These are phyloP conservation scores for Fusarium globosum DNA, from an alignment of 2,329 filamentous ascomycete species.

Conservation along the genomic window DNA sequence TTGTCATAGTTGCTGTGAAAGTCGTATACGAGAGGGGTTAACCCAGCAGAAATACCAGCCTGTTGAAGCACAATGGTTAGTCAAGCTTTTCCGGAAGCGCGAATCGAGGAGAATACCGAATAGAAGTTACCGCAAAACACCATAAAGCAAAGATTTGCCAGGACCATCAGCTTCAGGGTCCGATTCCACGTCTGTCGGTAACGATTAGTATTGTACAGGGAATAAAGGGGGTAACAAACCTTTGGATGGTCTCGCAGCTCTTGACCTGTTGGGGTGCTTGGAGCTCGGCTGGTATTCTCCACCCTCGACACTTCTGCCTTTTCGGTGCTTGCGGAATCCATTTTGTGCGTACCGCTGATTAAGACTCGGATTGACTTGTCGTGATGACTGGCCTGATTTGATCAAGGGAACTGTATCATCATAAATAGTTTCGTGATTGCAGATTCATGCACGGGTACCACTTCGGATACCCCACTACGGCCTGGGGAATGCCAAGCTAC, in stretches of 20 bases:
- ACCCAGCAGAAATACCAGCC: not conserved
- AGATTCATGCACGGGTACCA: not conserved
- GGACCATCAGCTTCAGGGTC: not conserved
- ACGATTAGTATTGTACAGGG: not conserved
- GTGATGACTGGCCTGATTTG: too few species aligned
- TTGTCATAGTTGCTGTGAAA: not conserved
- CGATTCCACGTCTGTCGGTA: not conserved
- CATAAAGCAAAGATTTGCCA: not conserved
- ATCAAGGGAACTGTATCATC: too few species aligned
- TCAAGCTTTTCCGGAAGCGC: rapidly evolving
- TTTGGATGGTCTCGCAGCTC: not conserved
- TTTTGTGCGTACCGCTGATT: not conserved
- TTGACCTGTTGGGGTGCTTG: not conserved
- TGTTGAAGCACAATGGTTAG: not conserved
- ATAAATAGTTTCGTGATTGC: not conserved
- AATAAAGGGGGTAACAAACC: not conserved
- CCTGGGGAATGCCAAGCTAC: too few species aligned
- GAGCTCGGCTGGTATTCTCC: not conserved
- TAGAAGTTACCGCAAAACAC: slow-evolving; percentile 1
- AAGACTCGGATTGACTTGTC: rapidly evolving
- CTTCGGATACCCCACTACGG: not conserved
- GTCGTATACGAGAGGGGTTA: not conserved
- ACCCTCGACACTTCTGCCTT: not conserved
- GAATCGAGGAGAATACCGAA: not conserved
- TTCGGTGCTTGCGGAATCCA: not conserved